Evolutionary conservation across 306 rosid genomes (phyloP), one percentile per base, ranked within the genome.

Genomic region (Prinsepia uniflora): DNA sequence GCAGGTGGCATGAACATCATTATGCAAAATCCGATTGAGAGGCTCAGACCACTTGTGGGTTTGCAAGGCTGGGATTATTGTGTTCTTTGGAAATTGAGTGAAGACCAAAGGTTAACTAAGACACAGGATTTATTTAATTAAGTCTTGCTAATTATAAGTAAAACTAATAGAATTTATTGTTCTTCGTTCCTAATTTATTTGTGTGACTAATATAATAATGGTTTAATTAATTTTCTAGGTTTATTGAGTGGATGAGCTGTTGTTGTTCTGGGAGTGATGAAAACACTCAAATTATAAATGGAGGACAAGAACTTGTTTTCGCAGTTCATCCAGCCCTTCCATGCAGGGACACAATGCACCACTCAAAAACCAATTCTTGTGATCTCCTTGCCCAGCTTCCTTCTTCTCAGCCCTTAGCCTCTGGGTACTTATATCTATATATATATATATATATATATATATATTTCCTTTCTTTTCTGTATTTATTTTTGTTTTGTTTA

Each of bases 241-340:
- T 74, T 79, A 78, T 91, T 47, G 99, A 91, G 74, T 84, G 87
- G 92, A 67, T 87, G 78, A 89, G 84, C 45, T 94, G 99, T 52
- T 89, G 92, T 56, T 94, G 97, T 84, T 87, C 80, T 82, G 99
- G 97, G 74, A 77, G 79, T 76, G 91, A 87, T 79, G 89, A 85
- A 43, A 62, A 67, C 58, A 79, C 68, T 17, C 84, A 82, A 69
- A 86, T 81, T 24, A 24, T 24, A 75, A 81, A 45, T 39, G 95
- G 82, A 46, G 96, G 72, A 18, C 62, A 85, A 83, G 86, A 89
- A 68, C 86, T 82, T 65, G 46, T 78, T 47, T 84, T 91, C 67
- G 84, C 87, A 74, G 85, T 80, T 65, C 82, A 91, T 80, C 78
- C 86, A 43, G 79, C 58, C 36, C 53, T 76, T 85, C 78, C 84